Evolutionary conservation across 2,329 filamentous ascomycete genomes (phyloP).

Genomic region (Chaetomiaceae sp.): DNA sequence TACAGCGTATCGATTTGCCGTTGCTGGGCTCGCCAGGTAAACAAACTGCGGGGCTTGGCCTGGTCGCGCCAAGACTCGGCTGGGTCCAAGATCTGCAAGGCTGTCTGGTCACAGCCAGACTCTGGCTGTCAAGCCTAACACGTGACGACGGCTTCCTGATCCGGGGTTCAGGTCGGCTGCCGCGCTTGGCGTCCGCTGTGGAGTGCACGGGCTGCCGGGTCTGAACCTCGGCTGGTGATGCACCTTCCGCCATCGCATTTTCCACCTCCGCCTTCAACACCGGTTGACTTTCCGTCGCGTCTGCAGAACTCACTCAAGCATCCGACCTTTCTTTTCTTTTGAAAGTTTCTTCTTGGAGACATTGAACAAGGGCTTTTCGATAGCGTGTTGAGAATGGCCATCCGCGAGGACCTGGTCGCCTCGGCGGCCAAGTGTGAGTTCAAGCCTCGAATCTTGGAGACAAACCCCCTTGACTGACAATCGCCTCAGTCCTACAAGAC

Average conservation of each 20-base stretch:
- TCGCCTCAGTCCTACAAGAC: conserved; percentile 77
- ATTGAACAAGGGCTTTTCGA: background rate
- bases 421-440: conserved; percentile 53
- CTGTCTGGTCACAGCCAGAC: too few species aligned
- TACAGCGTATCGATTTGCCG: conserved; percentile 7
- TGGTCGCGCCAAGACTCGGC: conserved; percentile 1
- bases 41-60: conserved; percentile 24
- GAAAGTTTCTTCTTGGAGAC: background rate
- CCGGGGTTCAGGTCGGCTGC: conserved; percentile 1
- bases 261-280: conserved; percentile 20
- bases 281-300: conserved; percentile 6
- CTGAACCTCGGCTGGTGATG: conserved; percentile 25
- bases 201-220: conserved; percentile 11
- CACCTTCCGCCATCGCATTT: conserved; percentile 26
- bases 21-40: conserved; percentile 21
- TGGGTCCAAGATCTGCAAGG: too few species aligned
- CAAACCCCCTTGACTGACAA: conserved; percentile 2
- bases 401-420: conserved; percentile 87
- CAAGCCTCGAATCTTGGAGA: too few species aligned
- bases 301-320: background rate
- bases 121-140: background rate
- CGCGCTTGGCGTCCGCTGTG: conserved; percentile 11
- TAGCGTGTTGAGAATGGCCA: conserved; percentile 57
- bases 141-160: conserved; percentile 17
- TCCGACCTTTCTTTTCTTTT: conserved; percentile 2